phyloP scores from a whole-genome alignment of 345 rosid species.

The Diplotaxis tenuifolia region DNA sequence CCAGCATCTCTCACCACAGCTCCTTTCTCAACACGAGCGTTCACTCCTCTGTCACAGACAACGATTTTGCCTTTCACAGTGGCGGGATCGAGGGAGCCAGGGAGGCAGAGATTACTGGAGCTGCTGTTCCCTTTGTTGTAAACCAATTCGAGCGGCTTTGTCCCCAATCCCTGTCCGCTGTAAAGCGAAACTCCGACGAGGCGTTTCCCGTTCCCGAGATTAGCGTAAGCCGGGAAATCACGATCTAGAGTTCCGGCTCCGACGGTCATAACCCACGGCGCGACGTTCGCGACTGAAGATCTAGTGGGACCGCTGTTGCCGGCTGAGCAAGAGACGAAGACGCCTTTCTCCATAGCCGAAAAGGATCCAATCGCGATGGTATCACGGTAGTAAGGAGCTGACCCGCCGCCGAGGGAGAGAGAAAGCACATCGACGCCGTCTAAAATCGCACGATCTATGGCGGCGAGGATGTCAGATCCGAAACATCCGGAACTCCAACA shows the following conservation, averaged over 20 bases:
- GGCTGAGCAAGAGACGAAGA: constrained; percentile 75
- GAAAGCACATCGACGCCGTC: constrained; percentile 96
- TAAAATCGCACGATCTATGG: constrained; percentile 65
- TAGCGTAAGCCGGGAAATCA: constrained; percentile 71
- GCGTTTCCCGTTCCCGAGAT: constrained; percentile 48
- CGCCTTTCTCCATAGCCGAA: constrained; percentile 74
- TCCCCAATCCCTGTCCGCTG: constrained; percentile 64
- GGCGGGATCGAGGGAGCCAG: constrained; percentile 62
- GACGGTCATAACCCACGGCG: constrained; percentile 95
- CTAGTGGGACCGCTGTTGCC: constrained; percentile 74
- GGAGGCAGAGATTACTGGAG: constrained; percentile 61
- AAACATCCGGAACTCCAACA: constrained; percentile 75
- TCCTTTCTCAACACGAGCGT: constrained; percentile 81
- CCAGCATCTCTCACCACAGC: constrained; percentile 73
- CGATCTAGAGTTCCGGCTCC: constrained; percentile 91
- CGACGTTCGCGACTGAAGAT: constrained; percentile 67
- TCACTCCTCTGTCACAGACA: constrained; percentile 74
- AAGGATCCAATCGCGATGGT: constrained; percentile 71
- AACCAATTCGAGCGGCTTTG: constrained; percentile 48
- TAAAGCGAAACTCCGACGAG: constrained; percentile 71
- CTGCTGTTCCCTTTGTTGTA: constrained; percentile 44
- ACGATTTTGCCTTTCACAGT: constrained; percentile 72
- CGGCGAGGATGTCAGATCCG: constrained; percentile 81
- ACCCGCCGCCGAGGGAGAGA: constrained; percentile 76
- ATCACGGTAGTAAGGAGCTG: constrained; percentile 62